Percentiles rank a stretch among this genome's conserved stretches.
Evolutionary conservation across 345 rosid genomes (phyloP).

Genomic region (Viola odorata): DNA sequence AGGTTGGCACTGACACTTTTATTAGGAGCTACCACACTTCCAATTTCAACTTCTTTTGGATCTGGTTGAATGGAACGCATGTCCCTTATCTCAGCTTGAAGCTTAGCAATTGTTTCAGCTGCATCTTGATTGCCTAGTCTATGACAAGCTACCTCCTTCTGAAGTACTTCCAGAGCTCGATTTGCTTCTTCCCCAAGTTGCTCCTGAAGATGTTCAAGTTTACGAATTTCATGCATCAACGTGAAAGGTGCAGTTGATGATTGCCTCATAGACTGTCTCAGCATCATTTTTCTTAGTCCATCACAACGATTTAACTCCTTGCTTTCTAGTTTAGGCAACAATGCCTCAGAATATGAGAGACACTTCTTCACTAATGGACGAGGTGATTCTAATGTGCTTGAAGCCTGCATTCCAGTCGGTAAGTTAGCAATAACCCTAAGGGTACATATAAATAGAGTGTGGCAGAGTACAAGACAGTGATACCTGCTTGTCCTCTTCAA

Average conservation of each 20-base stretch:
- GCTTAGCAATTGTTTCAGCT: conserved; percentile 94
- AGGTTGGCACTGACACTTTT: conserved; percentile 91
- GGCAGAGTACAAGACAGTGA: conserved; percentile 4
- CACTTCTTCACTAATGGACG: conserved; percentile 76
- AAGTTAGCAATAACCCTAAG: conserved; percentile 4
- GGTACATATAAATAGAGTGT: neutral
- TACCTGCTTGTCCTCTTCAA: conserved; percentile 59
- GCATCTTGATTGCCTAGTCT: conserved; percentile 99
- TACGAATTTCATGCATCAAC: conserved; percentile 96
- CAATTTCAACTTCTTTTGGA: conserved; percentile 55
- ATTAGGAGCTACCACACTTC: conserved; percentile 51
- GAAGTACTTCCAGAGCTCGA: conserved; percentile 89
- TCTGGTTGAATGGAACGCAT: conserved; percentile 63
- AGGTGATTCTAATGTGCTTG: conserved; percentile 49
- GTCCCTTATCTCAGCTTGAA: conserved; percentile 93
- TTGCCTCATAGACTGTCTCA: conserved; percentile 88
- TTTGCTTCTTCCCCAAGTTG: conserved; percentile 97
- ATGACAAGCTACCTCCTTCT: conserved; percentile 96
- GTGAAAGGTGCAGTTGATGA: conserved; percentile 95
- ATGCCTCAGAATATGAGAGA: conserved; percentile 69
- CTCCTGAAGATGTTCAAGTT: conserved; percentile 97
- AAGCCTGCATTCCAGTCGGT: conserved; percentile 30
- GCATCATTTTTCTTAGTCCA: conserved; percentile 49
- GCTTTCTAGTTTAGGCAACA: conserved; percentile 46
- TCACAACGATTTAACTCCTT: conserved; percentile 46